Conservation (phyloP, 768 basidiomycete genomes). For the Mycena galericulata region DNA sequence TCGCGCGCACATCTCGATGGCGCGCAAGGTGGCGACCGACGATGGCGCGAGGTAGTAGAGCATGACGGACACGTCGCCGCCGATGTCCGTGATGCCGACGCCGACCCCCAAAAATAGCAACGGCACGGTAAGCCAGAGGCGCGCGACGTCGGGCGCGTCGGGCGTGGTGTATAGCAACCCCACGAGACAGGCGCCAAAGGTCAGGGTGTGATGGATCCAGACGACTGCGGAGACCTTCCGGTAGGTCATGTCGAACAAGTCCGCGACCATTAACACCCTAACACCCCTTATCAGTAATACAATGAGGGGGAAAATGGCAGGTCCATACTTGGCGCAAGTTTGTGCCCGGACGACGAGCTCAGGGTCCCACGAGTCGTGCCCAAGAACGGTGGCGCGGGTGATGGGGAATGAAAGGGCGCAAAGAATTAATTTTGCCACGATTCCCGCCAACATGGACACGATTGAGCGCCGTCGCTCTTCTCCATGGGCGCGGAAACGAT, state of each 20-base stretch:
- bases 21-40: not conserved
- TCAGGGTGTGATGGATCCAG: slow-evolving; percentile 20
- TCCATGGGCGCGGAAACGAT: slow-evolving; percentile 18
- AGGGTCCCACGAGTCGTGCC: not conserved
- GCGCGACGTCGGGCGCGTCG: slow-evolving; percentile 4
- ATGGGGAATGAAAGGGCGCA: slow-evolving; percentile 12
- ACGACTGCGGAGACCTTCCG: slow-evolving; percentile 15
- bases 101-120: slow-evolving; percentile 18
- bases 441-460: slow-evolving; percentile 9
- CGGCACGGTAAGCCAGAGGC: slow-evolving; percentile 6
- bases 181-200: slow-evolving; percentile 2
- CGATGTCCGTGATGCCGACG: slow-evolving; percentile 16
- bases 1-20: not conserved
- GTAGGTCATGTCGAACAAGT: slow-evolving; percentile 26
- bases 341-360: too few relatives aligned
- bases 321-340: too few relatives aligned
- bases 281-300: too few relatives aligned
- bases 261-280: not conserved
- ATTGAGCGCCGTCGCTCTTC: slow-evolving; percentile 22
- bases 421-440: not conserved
- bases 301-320: too few relatives aligned
- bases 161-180: not conserved
- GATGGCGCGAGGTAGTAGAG: slow-evolving; percentile 22
- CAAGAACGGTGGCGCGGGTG: not conserved
- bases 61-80: slow-evolving; percentile 20